phyloP scores from a whole-genome alignment of 2,329 filamentous ascomycete species.

The Coniochaeta ligniaria region DNA sequence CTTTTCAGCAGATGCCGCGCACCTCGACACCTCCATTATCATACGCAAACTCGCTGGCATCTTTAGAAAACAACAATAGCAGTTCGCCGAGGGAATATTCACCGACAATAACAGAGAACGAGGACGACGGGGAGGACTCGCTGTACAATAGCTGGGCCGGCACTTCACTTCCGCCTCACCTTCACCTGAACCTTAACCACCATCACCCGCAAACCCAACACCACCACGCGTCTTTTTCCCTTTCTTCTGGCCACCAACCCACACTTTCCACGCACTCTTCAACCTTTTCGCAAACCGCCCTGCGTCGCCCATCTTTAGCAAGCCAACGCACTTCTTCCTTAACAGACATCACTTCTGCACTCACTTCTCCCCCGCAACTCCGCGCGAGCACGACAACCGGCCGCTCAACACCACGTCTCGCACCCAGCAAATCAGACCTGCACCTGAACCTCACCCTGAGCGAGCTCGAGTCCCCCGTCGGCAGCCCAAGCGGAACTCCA shows the following conservation, averaged over 20 bases:
- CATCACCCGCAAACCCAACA: slow-evolving; percentile 7
- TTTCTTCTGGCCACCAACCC: slow-evolving; percentile 12
- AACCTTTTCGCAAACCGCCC: slow-evolving; percentile 17
- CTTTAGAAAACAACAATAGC: slow-evolving; percentile 27
- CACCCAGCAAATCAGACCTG: slow-evolving; percentile 38
- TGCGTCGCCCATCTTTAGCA: slow-evolving; percentile 29
- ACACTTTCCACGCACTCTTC: slow-evolving; percentile 17
- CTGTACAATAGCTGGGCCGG: not conserved
- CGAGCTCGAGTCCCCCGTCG: slow-evolving; percentile 26
- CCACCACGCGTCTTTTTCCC: slow-evolving; percentile 9
- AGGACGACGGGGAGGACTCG: slow-evolving; percentile 25
- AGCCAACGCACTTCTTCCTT: slow-evolving; percentile 32
- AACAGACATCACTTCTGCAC: slow-evolving; percentile 20
- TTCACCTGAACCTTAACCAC: slow-evolving; percentile 6
- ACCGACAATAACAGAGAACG: slow-evolving; percentile 47
- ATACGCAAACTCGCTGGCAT: slow-evolving; percentile 49
- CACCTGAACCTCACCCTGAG: slow-evolving; percentile 25
- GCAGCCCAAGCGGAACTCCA: slow-evolving; percentile 18
- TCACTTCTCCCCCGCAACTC: slow-evolving; percentile 20
- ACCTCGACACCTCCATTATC: slow-evolving; percentile 52
- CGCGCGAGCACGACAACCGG: slow-evolving; percentile 30
- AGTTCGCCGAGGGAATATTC: slow-evolving; percentile 40
- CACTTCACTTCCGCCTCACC: slow-evolving; percentile 7
- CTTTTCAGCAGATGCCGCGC: slow-evolving; percentile 57
- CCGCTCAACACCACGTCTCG: slow-evolving; percentile 25